Evolutionary conservation across 1,139 yeast genomes (phyloP), one percentile per base, ranked within the genome.

Genomic region (Hyphopichia burtonii): DNA sequence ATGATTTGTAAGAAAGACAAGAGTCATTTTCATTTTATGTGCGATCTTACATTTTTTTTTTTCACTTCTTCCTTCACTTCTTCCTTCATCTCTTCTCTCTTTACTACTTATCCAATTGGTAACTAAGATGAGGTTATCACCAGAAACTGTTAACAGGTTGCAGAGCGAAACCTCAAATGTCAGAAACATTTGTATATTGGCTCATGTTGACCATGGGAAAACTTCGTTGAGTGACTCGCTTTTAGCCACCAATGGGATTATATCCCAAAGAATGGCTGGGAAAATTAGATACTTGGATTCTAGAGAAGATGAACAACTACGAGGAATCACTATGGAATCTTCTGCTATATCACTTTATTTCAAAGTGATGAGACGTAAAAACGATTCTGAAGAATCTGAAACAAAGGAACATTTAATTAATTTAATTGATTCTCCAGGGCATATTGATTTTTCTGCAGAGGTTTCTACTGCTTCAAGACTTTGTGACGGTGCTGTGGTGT

Each of bases 161-260:
- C 98, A 93, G 62, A 72, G 71, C 50, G 78, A 83, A 49, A 83
- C 96, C 1, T 67, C 76, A 10, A 69, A 80, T 46, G 82, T 93
- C 30, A 74, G 99, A 45, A 94, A 94, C 63, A 89, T 94, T 37
- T 94, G 99, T 64, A 90, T 94, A 47, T 72, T 94, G 41, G 99
- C 99, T 1, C 99, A 94, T 65, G 99, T 94, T 27, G 99, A 94
- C 61, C 99, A 94, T 61, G 99, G 99, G 34, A 94, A 93, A 66
- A 94, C 99, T 0, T 88, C 98, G 2, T 71, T 94, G 36, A 86
- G 96, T 41, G 99, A 94, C 63, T 87, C 96, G 7, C 70, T 94
- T 40, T 67, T 94, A 39, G 98, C 99, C 23, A 86, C 96, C 40
- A 94, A 94, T 66, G 99, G 99, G 41, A 90, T 94, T 61, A 90